Conservation (phyloP, 371 early-diverging fungal species). For the Chytridium lagenaria region DNA sequence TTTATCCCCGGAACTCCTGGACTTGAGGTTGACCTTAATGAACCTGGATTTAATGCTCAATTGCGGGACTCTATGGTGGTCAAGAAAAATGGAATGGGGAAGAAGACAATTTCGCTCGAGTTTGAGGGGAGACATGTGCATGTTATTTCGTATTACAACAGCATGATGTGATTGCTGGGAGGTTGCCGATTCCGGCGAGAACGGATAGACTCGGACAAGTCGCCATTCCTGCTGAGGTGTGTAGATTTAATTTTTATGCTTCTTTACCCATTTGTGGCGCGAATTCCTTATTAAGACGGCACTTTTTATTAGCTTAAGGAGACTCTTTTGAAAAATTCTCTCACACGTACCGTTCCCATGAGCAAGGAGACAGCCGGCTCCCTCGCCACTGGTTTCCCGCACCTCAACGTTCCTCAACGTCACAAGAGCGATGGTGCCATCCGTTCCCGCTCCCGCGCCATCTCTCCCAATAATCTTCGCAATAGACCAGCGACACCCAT, state of each 20-base stretch:
- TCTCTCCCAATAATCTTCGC: no score
- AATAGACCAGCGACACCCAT: background rate
- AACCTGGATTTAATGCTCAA: constrained; percentile 13
- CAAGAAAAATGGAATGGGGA: constrained; percentile 15
- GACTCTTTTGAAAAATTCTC: background rate
- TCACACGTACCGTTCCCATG: background rate
- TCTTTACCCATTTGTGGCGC: background rate
- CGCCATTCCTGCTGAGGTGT: background rate
- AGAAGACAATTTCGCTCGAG: constrained; percentile 14
- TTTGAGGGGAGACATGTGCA: constrained; percentile 4
- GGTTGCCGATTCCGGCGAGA: constrained; percentile 2
- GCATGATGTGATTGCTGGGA: constrained; percentile 12
- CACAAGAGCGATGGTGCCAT: background rate
- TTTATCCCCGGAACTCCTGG: background rate
- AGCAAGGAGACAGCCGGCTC: background rate
- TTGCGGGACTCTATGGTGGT: constrained; percentile 12
- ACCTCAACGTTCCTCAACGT: background rate
- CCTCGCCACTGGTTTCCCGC: background rate
- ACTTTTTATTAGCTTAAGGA: background rate
- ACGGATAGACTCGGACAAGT: background rate
- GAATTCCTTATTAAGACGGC: background rate
- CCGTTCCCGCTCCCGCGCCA: background rate
- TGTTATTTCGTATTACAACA: constrained; percentile 24
- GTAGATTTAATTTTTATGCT: background rate
- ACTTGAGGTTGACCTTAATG: background rate